A percentile compares a stretch with the other conserved stretches of the same genome.
Conservation (phyloP, 2,329 filamentous ascomycete genomes). For the Neoarthrinium moseri region DNA sequence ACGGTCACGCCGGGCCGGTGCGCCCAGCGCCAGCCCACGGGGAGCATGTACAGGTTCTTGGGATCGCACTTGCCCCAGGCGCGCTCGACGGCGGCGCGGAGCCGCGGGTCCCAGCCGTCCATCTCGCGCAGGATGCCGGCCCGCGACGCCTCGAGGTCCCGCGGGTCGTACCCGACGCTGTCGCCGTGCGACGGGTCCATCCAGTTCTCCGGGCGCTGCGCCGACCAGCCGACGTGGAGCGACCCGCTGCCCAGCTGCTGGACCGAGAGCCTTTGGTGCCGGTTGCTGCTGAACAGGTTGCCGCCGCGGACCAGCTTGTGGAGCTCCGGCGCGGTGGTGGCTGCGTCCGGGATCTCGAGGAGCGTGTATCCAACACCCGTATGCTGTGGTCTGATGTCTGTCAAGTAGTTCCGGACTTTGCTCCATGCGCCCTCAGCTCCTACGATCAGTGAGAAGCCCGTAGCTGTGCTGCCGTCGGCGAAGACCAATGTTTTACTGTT, state of each 20-base stretch:
- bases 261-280: conserved; percentile 37
- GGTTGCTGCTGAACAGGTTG: conserved; percentile 40
- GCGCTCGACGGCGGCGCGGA: conserved; percentile 40
- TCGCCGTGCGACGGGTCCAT: conserved; percentile 21
- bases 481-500: conserved; percentile 33
- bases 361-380: conserved; percentile 43
- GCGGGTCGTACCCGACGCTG: conserved; percentile 41
- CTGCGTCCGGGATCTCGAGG: conserved; percentile 39
- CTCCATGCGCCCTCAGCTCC: conserved; percentile 37
- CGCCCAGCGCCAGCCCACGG: conserved; percentile 46
- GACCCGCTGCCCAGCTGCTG: conserved; percentile 51
- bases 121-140: conserved; percentile 34
- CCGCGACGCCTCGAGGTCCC: conserved; percentile 36
- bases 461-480: conserved; percentile 25
- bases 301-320: conserved; percentile 45
- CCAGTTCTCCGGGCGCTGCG: conserved; percentile 38
- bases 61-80: conserved; percentile 36
- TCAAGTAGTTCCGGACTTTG: conserved; percentile 33
- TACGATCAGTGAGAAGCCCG: conserved; percentile 37
- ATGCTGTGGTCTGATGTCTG: conserved; percentile 40
- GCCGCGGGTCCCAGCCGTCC: conserved; percentile 37
- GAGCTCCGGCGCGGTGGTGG: conserved; percentile 40
- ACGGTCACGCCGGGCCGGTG: conserved; percentile 48
- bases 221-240: conserved; percentile 37
- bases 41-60: conserved; percentile 52